A percentile compares a stretch with the other conserved stretches of the same genome.
Conservation (phyloP, 176 grass and related monocot genomes). For the Panicum miliaceum region DNA sequence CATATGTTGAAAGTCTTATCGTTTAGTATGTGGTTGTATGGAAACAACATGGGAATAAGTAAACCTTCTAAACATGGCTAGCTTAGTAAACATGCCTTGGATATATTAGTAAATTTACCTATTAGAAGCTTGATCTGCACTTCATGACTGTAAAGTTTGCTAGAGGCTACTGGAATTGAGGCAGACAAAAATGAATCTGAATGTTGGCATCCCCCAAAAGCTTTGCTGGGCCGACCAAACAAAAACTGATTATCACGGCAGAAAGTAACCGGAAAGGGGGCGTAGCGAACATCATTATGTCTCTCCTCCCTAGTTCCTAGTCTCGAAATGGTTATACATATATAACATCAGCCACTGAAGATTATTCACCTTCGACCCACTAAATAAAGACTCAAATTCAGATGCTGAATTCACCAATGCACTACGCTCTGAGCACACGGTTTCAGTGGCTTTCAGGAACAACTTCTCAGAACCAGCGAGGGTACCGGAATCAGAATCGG, state of each 20-base stretch:
- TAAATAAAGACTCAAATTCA: conserved; percentile 33
- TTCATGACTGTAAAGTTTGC: background rate
- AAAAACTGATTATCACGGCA: conserved; percentile 28
- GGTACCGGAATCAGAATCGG: conserved; percentile 45
- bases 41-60: background rate
- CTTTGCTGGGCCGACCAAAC: conserved; percentile 24
- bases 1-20: background rate
- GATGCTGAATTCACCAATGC: conserved; percentile 35
- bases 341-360: background rate
- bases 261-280: background rate
- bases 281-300: conserved; percentile 22
- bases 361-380: conserved; percentile 4
- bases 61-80: background rate
- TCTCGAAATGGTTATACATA: background rate
- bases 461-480: background rate
- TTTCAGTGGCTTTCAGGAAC: conserved; percentile 30
- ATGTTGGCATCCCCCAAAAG: conserved; percentile 41
- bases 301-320: conserved; percentile 24
- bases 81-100: too few species aligned
- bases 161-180: background rate
- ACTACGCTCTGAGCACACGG: conserved; percentile 17
- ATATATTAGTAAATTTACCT: background rate
- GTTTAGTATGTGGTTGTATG: background rate
- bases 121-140: background rate
- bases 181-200: conserved; percentile 29